phyloP scores from a whole-genome alignment of 2,329 filamentous ascomycete genomes.

The Trichothecium roseum region DNA sequence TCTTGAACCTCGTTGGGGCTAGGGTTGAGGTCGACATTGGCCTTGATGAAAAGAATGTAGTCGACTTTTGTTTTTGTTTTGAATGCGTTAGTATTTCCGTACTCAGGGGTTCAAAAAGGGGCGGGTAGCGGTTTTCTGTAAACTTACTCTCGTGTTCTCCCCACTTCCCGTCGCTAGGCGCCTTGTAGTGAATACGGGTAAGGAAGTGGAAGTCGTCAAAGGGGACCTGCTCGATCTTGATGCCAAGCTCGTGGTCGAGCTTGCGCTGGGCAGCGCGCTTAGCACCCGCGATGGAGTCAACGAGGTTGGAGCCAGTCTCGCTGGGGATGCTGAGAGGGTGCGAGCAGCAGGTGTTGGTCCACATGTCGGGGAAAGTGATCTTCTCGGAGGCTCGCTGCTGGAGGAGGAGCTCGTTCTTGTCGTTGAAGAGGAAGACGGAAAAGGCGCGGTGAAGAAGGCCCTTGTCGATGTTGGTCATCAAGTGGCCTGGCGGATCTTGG shows the following conservation, averaged over 20 bases:
- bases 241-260: conserved; percentile 88
- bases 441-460: conserved; percentile 95
- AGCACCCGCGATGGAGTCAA: conserved; percentile 72
- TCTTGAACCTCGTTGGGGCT: conserved; percentile 87
- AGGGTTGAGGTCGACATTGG: conserved; percentile 70
- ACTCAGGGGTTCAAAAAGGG: not conserved
- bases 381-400: conserved; percentile 95
- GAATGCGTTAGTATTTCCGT: not conserved
- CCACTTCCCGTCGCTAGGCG: conserved; percentile 94
- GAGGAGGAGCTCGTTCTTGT: conserved; percentile 81
- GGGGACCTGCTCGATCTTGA: conserved; percentile 79
- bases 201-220: conserved; percentile 87
- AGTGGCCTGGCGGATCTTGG: conserved; percentile 55
- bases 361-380: conserved; percentile 98
- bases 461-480: conserved; percentile 98
- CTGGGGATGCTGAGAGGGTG: conserved; percentile 86
- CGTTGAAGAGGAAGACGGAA: conserved; percentile 95
- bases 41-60: conserved; percentile 97
- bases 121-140: not conserved
- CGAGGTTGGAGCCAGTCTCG: conserved; percentile 77
- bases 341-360: conserved; percentile 99
- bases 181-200: conserved; percentile 96
- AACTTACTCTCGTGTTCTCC: conserved; percentile 92
- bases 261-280: conserved; percentile 91
- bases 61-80: no score